Percentiles rank a stretch among this genome's conserved stretches.
phyloP scores from a whole-genome alignment of 306 rosid genomes.

The Sesbania bispinosa region DNA sequence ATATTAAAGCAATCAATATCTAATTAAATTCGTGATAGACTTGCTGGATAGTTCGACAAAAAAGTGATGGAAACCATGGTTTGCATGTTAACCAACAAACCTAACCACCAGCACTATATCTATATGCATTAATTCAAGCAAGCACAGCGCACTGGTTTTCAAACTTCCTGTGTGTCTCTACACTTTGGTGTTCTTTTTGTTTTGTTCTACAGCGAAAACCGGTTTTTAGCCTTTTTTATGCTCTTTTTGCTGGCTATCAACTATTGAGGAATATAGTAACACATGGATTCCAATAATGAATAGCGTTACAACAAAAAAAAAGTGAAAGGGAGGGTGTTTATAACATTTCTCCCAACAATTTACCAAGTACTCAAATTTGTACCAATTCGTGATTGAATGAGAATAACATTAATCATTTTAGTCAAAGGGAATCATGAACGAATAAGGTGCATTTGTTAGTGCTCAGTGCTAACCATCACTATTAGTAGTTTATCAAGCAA shows the following conservation, averaged over 20 bases:
- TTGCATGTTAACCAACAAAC: not conserved
- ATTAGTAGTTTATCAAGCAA: constrained; percentile 13
- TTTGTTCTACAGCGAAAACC: not conserved
- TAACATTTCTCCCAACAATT: not conserved
- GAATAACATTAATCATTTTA: constrained; percentile 5
- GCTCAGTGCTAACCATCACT: constrained; percentile 1
- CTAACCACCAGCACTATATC: not conserved
- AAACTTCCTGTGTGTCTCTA: not conserved
- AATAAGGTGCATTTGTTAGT: constrained; percentile 10
- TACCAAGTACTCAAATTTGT: constrained; percentile 5
- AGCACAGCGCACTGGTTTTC: constrained; percentile 16
- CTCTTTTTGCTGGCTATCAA: not conserved
- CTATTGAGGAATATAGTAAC: not conserved
- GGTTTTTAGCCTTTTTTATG: not conserved
- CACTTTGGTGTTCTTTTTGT: not conserved
- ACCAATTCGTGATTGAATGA: not conserved
- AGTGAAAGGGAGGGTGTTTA: not conserved
- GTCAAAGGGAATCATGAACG: constrained; percentile 24
- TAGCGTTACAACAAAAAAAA: not conserved
- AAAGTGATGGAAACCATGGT: not conserved
- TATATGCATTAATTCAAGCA: not conserved
- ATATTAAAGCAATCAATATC: constrained; percentile 18
- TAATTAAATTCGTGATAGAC: not conserved
- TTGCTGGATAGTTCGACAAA: not conserved
- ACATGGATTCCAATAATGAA: not conserved